These are phyloP conservation scores for Lentinula guzmanii DNA, from an alignment of 768 basidiomycete genomes.

Conservation along the genomic window DNA sequence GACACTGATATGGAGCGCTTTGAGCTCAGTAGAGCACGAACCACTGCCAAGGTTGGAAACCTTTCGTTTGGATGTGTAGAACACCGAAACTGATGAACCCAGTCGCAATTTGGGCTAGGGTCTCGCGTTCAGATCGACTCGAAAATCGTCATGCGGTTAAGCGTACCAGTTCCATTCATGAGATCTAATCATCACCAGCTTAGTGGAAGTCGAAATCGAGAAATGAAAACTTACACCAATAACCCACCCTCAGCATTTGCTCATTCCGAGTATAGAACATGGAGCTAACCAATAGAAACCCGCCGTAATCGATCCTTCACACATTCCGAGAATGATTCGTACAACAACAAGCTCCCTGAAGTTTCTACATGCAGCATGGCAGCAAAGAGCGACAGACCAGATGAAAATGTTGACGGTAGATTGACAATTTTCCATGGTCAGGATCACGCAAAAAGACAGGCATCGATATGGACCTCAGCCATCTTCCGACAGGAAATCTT, in stretches of 20 bases:
- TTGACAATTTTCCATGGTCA: neutral
- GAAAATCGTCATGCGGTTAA: neutral
- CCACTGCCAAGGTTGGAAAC: slow-evolving; percentile 75
- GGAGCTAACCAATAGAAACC: slow-evolving; percentile 69
- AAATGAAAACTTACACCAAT: slow-evolving; percentile 54
- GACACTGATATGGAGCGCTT: too few species aligned
- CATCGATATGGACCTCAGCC: slow-evolving; percentile 55
- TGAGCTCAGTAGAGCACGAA: slow-evolving; percentile 8
- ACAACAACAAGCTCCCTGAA: slow-evolving; percentile 60
- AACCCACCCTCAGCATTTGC: slow-evolving; percentile 63
- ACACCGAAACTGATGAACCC: slow-evolving; percentile 62
- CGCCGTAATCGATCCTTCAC: slow-evolving; percentile 71
- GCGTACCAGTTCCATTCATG: slow-evolving; percentile 66
- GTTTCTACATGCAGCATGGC: slow-evolving; percentile 66
- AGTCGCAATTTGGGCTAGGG: slow-evolving; percentile 58
- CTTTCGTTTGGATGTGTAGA: slow-evolving; percentile 49
- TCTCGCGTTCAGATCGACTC: neutral
- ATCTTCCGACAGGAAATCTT: slow-evolving; percentile 70
- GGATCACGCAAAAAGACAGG: neutral
- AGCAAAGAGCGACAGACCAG: slow-evolving; percentile 58
- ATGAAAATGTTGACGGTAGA: slow-evolving; percentile 57
- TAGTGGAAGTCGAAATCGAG: too few species aligned
- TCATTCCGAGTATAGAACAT: slow-evolving; percentile 77
- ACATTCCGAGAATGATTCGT: slow-evolving; percentile 62
- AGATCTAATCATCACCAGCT: too few species aligned